phyloP scores from a whole-genome alignment of 768 basidiomycete genomes.

The Rhizopogon vesiculosus region DNA sequence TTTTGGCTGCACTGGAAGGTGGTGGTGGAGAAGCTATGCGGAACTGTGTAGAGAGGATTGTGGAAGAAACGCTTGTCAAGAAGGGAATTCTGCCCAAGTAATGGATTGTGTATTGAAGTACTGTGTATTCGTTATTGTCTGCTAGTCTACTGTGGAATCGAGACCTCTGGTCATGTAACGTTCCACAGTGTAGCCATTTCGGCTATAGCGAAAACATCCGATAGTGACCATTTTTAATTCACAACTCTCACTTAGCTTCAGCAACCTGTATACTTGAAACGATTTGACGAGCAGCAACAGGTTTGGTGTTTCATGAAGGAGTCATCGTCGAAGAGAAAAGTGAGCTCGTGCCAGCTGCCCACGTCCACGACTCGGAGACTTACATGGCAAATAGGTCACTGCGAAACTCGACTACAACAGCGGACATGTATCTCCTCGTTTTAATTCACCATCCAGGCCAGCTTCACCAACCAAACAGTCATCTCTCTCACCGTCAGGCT shows the following conservation, averaged over 20 bases:
- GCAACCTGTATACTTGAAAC: background rate
- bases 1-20: slow-evolving; percentile 60
- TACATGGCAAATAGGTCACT: slow-evolving; percentile 38
- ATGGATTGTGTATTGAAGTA: background rate
- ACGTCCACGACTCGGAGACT: background rate
- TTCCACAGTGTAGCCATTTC: background rate
- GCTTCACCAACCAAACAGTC: slow-evolving; percentile 43
- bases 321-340: slow-evolving; percentile 43
- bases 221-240: background rate
- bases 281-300: background rate
- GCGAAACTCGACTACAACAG: slow-evolving; percentile 43
- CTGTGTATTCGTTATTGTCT: background rate
- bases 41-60: slow-evolving; percentile 51
- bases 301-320: slow-evolving; percentile 25
- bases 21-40: slow-evolving; percentile 44
- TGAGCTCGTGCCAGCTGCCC: slow-evolving; percentile 16
- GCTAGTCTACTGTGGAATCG: too few relatives aligned
- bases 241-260: background rate
- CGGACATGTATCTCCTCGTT: slow-evolving; percentile 24
- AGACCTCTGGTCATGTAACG: too few relatives aligned
- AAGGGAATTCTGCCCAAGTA: slow-evolving; percentile 36
- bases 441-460: slow-evolving; percentile 37
- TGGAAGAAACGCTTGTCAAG: slow-evolving; percentile 48
- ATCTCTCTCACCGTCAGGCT: slow-evolving; percentile 21
- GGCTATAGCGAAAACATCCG: too few relatives aligned